phyloP scores from a whole-genome alignment of 495 filamentous ascomycete species.

The Pseudomonodictys pantanalensis region DNA sequence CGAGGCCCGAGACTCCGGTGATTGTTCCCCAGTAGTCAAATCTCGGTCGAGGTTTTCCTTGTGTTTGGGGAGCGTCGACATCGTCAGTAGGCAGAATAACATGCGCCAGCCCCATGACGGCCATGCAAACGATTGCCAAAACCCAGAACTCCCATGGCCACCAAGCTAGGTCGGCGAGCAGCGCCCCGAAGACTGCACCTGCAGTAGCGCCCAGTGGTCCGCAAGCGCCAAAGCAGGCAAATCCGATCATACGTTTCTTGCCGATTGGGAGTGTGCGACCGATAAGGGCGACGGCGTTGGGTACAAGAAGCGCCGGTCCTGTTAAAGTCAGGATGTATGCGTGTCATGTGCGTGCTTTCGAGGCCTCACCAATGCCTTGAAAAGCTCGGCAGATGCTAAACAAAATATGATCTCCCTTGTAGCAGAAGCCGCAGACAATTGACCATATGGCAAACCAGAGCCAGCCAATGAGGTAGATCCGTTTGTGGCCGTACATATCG shows the following conservation, averaged over 20 bases:
- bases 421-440: conserved; percentile 35
- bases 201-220: conserved; percentile 28
- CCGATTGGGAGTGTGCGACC: conserved; percentile 43
- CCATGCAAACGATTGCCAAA: conserved; percentile 23
- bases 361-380: conserved; percentile 27
- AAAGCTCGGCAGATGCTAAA: conserved; percentile 50
- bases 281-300: conserved; percentile 53
- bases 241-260: conserved; percentile 30
- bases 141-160: conserved; percentile 38
- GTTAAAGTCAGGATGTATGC: conserved; percentile 37
- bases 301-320: conserved; percentile 53
- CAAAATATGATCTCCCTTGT: conserved; percentile 43
- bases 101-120: conserved; percentile 19
- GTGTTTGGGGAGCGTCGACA: background rate
- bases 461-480: conserved; percentile 34
- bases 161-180: conserved; percentile 29
- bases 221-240: conserved; percentile 33
- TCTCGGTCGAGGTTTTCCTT: conserved; percentile 2
- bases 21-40: conserved; percentile 35
- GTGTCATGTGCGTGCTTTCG: background rate
- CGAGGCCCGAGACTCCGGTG: conserved; percentile 38
- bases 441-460: conserved; percentile 36
- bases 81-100: conserved; percentile 35
- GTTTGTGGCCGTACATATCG: conserved; percentile 38
- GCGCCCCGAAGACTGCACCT: conserved; percentile 30